Conservation (phyloP, 2,329 filamentous ascomycete genomes). For the Teratosphaeria epicoccoides region DNA sequence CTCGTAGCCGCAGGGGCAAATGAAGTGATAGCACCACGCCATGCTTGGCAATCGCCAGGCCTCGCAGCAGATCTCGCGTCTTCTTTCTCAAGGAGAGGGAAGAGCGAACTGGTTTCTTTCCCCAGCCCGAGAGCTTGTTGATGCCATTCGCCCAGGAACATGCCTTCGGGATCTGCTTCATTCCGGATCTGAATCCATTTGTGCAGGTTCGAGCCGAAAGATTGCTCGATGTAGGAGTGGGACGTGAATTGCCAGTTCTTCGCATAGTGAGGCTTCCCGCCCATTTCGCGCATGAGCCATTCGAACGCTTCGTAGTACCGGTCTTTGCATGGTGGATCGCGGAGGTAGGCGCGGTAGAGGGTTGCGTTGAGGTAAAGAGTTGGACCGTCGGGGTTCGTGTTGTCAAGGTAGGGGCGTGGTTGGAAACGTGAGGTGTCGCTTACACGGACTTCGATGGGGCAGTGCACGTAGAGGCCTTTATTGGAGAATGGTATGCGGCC, state of each 20-base stretch:
- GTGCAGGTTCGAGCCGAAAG: slow-evolving; percentile 59
- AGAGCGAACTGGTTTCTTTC: slow-evolving; percentile 10
- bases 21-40: slow-evolving; percentile 16
- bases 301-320: slow-evolving; percentile 86
- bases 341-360: slow-evolving; percentile 70
- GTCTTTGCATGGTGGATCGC: slow-evolving; percentile 63
- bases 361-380: slow-evolving; percentile 86
- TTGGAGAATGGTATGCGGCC: slow-evolving; percentile 65
- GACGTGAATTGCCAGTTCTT: slow-evolving; percentile 68
- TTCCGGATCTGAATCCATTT: slow-evolving; percentile 59
- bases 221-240: slow-evolving; percentile 49
- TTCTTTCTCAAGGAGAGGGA: slow-evolving; percentile 10
- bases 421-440: slow-evolving; percentile 51
- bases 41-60: slow-evolving; percentile 30
- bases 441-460: slow-evolving; percentile 85
- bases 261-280: slow-evolving; percentile 78
- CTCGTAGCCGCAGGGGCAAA: slow-evolving; percentile 16
- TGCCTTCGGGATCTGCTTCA: slow-evolving; percentile 64
- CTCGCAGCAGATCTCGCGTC: slow-evolving; percentile 29
- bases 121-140: slow-evolving; percentile 50
- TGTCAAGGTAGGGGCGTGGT: slow-evolving; percentile 60
- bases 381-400: slow-evolving; percentile 55
- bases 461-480: slow-evolving; percentile 72
- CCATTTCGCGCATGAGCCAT: slow-evolving; percentile 77
- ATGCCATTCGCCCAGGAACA: slow-evolving; percentile 91